These are phyloP conservation scores for Calonectria pteridis DNA, from an alignment of 2,329 filamentous ascomycete genomes.

Conservation along the genomic window DNA sequence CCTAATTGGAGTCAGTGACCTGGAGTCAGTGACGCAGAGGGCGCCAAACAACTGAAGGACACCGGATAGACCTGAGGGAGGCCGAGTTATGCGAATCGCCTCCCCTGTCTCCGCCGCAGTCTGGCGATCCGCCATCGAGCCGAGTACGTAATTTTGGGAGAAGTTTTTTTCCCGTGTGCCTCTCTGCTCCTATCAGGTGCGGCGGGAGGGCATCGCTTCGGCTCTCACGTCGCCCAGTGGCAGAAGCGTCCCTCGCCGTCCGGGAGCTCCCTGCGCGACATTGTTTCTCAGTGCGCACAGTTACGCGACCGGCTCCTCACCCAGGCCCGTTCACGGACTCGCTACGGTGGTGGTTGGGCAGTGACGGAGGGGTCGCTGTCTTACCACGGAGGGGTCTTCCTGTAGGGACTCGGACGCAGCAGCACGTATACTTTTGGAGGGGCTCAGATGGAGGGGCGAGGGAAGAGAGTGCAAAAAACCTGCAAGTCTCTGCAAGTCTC, in stretches of 20 bases:
- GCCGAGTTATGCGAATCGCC: slow-evolving; percentile 8
- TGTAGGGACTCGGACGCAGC: slow-evolving; percentile 1
- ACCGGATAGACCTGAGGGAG: slow-evolving; percentile 2
- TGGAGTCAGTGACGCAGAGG: background rate
- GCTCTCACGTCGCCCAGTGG: slow-evolving; percentile 37
- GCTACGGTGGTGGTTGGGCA: slow-evolving; percentile 16
- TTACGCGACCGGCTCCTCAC: slow-evolving; percentile 18
- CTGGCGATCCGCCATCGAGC: slow-evolving; percentile 14
- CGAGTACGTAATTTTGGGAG: slow-evolving; percentile 1
- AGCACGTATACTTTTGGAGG: slow-evolving; percentile 2
- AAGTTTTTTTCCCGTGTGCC: background rate
- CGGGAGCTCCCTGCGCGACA: slow-evolving; percentile 42
- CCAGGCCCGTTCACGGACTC: slow-evolving; percentile 35
- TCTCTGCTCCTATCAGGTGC: background rate
- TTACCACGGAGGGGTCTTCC: slow-evolving; percentile 3
- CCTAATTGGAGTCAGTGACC: background rate
- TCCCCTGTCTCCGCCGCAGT: background rate
- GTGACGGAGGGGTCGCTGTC: slow-evolving; percentile 11
- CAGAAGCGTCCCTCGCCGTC: slow-evolving; percentile 33
- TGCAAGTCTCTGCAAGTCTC: background rate
- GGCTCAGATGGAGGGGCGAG: background rate
- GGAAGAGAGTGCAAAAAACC: background rate
- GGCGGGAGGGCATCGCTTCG: background rate
- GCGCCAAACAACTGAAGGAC: background rate
- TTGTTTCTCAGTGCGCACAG: slow-evolving; percentile 37